Base-by-base conservation (phyloP, 257 asterid genomes). In the Misopates orontium region DNA sequence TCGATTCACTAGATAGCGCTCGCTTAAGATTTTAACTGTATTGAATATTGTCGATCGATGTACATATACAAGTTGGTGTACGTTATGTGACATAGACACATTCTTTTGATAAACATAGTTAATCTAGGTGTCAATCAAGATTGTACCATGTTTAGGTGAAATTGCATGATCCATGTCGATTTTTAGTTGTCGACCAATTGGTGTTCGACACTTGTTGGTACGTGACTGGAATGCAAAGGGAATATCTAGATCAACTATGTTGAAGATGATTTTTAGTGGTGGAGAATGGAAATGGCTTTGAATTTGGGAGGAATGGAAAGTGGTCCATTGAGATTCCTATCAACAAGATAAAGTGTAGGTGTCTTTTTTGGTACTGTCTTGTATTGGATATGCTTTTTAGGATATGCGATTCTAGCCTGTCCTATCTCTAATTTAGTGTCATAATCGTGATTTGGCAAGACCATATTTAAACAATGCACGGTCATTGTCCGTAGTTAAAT, bases 1-100 rank as follows among this genome's bases (percentile, higher is more conserved):
- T 2, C 79, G 84, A 17, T 79, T 84, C 42, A 78, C 72, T n/a
- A 78, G 97, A 61, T 89, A 75, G 71, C 64, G 21, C 10, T 15
- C 6, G 56, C n/a, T 21, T 52, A 39, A 4, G 15, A 19, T 32
- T 70, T 23, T 40, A 23, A 10, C 22, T 22, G 60, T 3, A 11
- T 18, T 14, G 20, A 19, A 28, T 21, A 16, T 21, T 39, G 18
- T 51, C 10, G 5, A 19, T 48, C 21, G 6, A 60, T 72, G 73
- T 61, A 66, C 49, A 62, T 71, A 67, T 47, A 31, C 12, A 41
- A 1, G 42, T 36, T 59, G 40, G 25, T 44, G 13, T 53, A 42
- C 51, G 63, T 69, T 41, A 44, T 31, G 54, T 57, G 31, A 55
- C 32, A 41, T 15, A 22, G 45, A 20, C 41, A 48, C 66, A 51